Evolutionary conservation across 225 moss, liverwort and hornwort genomes (phyloP).

Genomic region (Bryum argenteum): DNA sequence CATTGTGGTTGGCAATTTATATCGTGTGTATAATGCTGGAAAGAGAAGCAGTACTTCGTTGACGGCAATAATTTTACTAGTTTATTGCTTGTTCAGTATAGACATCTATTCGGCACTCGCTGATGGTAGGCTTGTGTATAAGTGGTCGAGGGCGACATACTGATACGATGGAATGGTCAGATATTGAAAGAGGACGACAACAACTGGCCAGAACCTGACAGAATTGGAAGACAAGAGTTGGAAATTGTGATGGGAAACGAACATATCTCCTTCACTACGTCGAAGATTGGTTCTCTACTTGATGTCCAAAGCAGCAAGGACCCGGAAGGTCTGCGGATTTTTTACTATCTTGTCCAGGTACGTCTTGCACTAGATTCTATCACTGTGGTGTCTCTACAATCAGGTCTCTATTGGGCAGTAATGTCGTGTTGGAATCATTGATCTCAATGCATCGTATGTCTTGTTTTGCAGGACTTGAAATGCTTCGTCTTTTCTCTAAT

Average conservation of each 20-base stretch:
- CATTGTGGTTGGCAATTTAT: too few species aligned
- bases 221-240: slow-evolving; percentile 93
- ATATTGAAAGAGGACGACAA: slow-evolving; percentile 58
- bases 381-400: neutral
- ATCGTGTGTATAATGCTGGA: neutral
- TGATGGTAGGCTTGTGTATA: neutral
- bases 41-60: neutral
- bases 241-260: slow-evolving; percentile 98
- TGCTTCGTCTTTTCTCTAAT: slow-evolving; percentile 96
- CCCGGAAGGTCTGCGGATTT: slow-evolving; percentile 95
- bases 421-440: neutral
- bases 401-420: too few species aligned
- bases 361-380: neutral
- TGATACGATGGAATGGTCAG: slow-evolving; percentile 24
- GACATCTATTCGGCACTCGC: neutral
- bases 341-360: slow-evolving; percentile 97
- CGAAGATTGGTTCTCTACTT: slow-evolving; percentile 94
- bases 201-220: slow-evolving; percentile 84
- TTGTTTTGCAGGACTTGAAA: slow-evolving; percentile 76
- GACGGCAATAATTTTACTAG: neutral
- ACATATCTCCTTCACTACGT: slow-evolving; percentile 96
- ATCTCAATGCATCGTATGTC: slow-evolving; percentile 3
- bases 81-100: neutral
- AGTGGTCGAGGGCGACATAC: neutral
- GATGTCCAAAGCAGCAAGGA: slow-evolving; percentile 98